These are phyloP conservation scores for Peziza echinospora DNA, from an alignment of 495 filamentous ascomycete species.

Conservation along the genomic window DNA sequence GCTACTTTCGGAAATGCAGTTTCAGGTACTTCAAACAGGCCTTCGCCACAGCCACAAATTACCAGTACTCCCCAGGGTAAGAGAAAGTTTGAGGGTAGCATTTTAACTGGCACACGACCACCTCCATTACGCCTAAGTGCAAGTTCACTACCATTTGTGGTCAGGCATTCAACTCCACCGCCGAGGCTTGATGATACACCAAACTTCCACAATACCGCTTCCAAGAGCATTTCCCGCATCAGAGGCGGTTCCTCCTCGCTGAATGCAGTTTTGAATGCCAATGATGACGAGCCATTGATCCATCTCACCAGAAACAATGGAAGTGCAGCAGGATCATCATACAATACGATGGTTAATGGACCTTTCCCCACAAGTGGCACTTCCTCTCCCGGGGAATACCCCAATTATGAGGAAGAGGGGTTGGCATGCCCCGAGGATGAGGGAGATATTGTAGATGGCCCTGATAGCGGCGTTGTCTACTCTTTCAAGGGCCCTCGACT, in stretches of 20 bases:
- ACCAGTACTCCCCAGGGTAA: not conserved
- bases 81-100: not conserved
- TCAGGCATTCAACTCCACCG: not conserved
- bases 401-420: not conserved
- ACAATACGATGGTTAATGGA: too few relatives aligned
- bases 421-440: not conserved
- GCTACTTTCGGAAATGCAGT: not conserved
- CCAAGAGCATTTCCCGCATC: not conserved
- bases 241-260: not conserved
- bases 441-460: not conserved
- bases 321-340: not conserved
- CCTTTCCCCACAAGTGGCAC: not conserved
- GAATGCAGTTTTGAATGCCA: not conserved
- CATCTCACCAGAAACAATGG: too few relatives aligned
- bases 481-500: not conserved
- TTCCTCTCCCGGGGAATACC: not conserved
- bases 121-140: not conserved
- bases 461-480: not conserved
- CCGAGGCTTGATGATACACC: too few relatives aligned
- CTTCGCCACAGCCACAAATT: not conserved
- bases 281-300: not conserved
- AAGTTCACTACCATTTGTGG: too few relatives aligned
- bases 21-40: not conserved
- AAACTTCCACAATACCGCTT: not conserved
- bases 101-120: not conserved